A percentile compares a stretch with the other conserved stretches of the same genome.
Conservation (phyloP, 179 eudicot species). For the Sideroxylon spinosum region DNA sequence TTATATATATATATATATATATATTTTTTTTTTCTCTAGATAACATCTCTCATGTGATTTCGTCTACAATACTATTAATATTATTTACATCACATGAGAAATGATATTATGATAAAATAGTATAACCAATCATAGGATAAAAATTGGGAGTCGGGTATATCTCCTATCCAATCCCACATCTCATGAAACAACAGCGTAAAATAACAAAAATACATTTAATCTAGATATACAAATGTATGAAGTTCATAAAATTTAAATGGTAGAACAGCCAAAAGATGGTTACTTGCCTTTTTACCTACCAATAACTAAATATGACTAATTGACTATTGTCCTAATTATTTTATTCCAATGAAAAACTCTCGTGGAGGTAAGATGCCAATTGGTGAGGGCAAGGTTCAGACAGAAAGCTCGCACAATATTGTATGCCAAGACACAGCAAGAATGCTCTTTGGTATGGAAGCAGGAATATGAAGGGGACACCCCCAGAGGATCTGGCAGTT, state of each 20-base stretch:
- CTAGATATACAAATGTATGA: background rate
- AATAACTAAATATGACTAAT: background rate
- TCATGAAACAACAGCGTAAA: background rate
- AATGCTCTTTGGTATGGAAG: background rate
- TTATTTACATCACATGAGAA: no score
- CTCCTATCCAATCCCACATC: no score
- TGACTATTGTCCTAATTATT: no score
- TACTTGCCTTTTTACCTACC: background rate
- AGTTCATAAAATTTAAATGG: background rate
- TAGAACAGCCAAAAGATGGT: background rate
- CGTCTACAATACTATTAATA: no score
- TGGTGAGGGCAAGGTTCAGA: background rate
- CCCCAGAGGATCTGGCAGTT: background rate
- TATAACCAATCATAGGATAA: no score
- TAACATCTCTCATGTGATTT: no score
- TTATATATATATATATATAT: no score
- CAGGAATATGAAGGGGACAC: background rate
- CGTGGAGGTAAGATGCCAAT: background rate
- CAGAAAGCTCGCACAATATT: background rate
- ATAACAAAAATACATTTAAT: no score
- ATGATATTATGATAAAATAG: no score
- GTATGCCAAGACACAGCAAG: conserved; percentile 3
- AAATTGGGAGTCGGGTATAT: no score
- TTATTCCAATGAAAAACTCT: background rate
- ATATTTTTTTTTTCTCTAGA: no score